A percentile compares a stretch with the other conserved stretches of the same genome.
Evolutionary conservation across 108 stramenopile species (phyloP).

Genomic region (Epithemia pelagica): DNA sequence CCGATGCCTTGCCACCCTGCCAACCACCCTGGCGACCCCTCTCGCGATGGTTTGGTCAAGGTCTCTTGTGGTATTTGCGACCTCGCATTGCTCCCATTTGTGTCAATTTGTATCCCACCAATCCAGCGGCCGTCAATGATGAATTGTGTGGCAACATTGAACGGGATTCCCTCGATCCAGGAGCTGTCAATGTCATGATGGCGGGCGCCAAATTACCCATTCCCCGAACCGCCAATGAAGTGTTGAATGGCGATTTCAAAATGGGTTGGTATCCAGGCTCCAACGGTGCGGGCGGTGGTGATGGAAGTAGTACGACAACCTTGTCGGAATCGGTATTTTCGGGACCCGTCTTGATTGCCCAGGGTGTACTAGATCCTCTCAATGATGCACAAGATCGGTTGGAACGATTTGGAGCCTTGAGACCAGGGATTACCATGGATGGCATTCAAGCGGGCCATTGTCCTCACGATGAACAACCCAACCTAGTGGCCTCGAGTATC

Average conservation of each 20-base stretch:
- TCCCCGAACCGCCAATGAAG: constrained; percentile 42
- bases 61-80: constrained; percentile 35
- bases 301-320: not conserved
- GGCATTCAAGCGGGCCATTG: constrained; percentile 46
- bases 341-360: constrained; percentile 36
- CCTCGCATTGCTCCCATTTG: constrained; percentile 45
- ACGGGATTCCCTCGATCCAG: constrained; percentile 49
- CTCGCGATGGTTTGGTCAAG: constrained; percentile 30
- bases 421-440: constrained; percentile 23
- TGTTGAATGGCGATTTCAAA: constrained; percentile 24
- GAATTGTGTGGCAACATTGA: constrained; percentile 25
- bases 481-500: constrained; percentile 14
- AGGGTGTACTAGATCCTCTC: constrained; percentile 44
- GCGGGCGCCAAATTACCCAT: constrained; percentile 40
- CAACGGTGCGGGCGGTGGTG: not conserved
- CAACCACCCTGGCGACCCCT: constrained; percentile 30
- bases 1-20: constrained; percentile 26
- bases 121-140: constrained; percentile 36
- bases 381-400: constrained; percentile 42
- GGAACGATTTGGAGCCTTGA: constrained; percentile 18
- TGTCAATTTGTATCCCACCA: constrained; percentile 43
- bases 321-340: constrained; percentile 17
- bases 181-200: constrained; percentile 55
- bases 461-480: constrained; percentile 45
- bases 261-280: not conserved